Percentiles rank a stretch among this genome's conserved stretches.
These are phyloP conservation scores for Pinus taeda DNA, from an alignment of 75 land plant species.

Conservation along the genomic window DNA sequence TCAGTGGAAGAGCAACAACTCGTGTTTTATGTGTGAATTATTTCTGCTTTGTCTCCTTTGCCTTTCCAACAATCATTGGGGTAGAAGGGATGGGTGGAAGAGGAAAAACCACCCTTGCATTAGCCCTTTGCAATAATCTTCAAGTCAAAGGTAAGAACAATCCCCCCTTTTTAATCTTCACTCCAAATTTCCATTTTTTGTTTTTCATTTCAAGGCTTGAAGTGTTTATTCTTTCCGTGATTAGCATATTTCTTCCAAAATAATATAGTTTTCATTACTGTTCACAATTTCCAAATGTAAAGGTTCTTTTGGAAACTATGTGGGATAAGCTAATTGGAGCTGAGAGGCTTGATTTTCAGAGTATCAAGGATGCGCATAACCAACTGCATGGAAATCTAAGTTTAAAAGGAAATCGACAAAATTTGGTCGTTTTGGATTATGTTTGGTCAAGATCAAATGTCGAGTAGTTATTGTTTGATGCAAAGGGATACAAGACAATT, in stretches of 20 bases:
- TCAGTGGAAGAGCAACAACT: no score
- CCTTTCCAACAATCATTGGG: neutral
- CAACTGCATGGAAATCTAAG: neutral
- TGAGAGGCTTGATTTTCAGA: neutral
- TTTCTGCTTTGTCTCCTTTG: no score
- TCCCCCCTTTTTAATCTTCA: neutral
- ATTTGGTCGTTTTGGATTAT: neutral
- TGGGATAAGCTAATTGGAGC: neutral
- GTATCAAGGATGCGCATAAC: neutral
- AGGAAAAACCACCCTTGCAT: neutral
- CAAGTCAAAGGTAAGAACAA: conserved; percentile 5
- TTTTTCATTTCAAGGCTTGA: conserved; percentile 27
- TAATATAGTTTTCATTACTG: neutral
- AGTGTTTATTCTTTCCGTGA: conserved; percentile 9
- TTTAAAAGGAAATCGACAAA: neutral
- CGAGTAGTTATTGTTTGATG: neutral
- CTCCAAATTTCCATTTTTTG: neutral
- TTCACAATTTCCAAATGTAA: neutral
- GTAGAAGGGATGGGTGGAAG: neutral
- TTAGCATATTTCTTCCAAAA: neutral
- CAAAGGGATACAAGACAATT: neutral
- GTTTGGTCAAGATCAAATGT: neutral
- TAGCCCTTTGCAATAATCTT: neutral
- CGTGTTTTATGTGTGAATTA: no score
- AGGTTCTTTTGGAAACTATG: neutral